Evolutionary conservation across 1,139 yeast genomes (phyloP).

Genomic region (Protomyces lactucae-debilis): DNA sequence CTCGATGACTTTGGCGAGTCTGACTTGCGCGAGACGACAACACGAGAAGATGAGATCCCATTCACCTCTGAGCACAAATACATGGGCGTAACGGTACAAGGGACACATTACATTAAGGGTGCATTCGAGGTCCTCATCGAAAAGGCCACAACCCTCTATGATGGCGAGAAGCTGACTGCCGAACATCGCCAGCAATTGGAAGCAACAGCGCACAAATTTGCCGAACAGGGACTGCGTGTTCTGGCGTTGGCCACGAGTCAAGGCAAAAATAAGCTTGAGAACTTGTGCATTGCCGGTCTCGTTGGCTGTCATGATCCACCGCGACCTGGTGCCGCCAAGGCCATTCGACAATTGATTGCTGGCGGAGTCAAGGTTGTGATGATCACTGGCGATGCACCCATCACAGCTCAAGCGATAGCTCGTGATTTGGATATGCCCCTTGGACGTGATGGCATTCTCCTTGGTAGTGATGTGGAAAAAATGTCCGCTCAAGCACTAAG

Average conservation of each 20-base stretch:
- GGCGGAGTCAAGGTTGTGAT: slow-evolving; percentile 95
- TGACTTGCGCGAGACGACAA: slow-evolving; percentile 37
- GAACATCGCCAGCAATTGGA: slow-evolving; percentile 47
- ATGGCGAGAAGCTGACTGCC: slow-evolving; percentile 53
- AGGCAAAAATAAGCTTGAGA: slow-evolving; percentile 41
- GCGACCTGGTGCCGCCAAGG: slow-evolving; percentile 68
- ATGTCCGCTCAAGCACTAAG: slow-evolving; percentile 67
- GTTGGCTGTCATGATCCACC: slow-evolving; percentile 98
- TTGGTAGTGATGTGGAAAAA: slow-evolving; percentile 74
- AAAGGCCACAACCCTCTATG: slow-evolving; percentile 53
- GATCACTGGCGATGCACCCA: slow-evolving; percentile 96
- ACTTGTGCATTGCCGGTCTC: slow-evolving; percentile 72
- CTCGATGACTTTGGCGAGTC: slow-evolving; percentile 64
- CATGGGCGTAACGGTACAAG: slow-evolving; percentile 75
- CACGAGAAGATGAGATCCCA: slow-evolving; percentile 68
- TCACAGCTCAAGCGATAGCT: slow-evolving; percentile 89
- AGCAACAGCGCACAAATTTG: slow-evolving; percentile 59
- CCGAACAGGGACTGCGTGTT: slow-evolving; percentile 80
- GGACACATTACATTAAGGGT: slow-evolving; percentile 78
- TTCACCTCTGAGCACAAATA: slow-evolving; percentile 79
- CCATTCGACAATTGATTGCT: slow-evolving; percentile 67
- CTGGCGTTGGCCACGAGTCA: slow-evolving; percentile 55
- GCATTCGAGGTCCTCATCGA: slow-evolving; percentile 74
- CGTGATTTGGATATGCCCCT: slow-evolving; percentile 88
- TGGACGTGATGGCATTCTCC: slow-evolving; percentile 61